A percentile compares a stretch with the other conserved stretches of the same genome.
phyloP scores from a whole-genome alignment of 2,329 filamentous ascomycete species.

The Aschersonia sp. region DNA sequence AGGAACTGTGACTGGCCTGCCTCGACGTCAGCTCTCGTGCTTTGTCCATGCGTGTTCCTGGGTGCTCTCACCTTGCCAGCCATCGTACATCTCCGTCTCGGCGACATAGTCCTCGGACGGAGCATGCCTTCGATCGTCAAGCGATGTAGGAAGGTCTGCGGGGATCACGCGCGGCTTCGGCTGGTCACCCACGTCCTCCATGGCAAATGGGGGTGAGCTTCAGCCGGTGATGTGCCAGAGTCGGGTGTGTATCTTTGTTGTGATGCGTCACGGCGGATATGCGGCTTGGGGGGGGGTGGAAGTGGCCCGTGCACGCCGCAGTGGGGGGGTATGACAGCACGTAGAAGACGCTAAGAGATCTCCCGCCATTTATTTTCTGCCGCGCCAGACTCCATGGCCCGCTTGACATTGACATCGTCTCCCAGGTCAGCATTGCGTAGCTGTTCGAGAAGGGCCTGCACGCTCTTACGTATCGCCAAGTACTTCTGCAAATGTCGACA shows the following conservation, averaged over 20 bases:
- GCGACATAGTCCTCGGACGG: constrained; percentile 46
- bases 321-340: neutral
- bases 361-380: too few relatives aligned
- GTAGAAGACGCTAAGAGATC: too few relatives aligned
- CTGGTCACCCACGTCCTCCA: constrained; percentile 33
- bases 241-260: neutral
- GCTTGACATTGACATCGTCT: too few relatives aligned
- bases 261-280: neutral
- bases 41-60: constrained; percentile 1
- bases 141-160: constrained; percentile 73
- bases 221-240: neutral
- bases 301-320: neutral
- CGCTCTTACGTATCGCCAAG: too few relatives aligned
- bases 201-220: constrained; percentile 24
- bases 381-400: too few relatives aligned
- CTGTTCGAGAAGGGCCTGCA: too few relatives aligned
- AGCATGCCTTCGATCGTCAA: constrained; percentile 71
- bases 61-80: constrained; percentile 66
- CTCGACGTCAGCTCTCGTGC: constrained; percentile 7
- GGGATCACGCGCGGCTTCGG: constrained; percentile 47
- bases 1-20: constrained; percentile 91
- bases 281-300: neutral
- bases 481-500: too few relatives aligned
- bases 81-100: constrained; percentile 97
- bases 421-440: too few relatives aligned